Conservation (phyloP, 176 grass and related monocot species). For the Zea luxurians region DNA sequence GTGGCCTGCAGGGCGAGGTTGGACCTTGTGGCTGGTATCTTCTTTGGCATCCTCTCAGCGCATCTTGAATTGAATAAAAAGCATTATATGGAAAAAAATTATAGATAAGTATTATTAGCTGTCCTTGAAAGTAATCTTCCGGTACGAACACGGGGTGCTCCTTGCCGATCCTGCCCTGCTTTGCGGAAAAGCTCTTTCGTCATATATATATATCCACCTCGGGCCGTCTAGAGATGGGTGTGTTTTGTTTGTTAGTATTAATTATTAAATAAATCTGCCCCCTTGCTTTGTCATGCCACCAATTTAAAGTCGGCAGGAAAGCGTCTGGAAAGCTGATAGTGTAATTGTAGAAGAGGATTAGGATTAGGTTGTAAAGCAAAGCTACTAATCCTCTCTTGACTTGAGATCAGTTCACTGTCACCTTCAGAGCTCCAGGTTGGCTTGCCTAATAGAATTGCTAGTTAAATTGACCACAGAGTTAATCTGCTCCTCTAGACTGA, state of each 20-base stretch:
- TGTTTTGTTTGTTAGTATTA: background rate
- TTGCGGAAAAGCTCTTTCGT: constrained; percentile 21
- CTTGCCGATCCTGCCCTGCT: background rate
- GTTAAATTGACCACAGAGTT: background rate
- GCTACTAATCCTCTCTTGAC: background rate
- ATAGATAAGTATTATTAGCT: background rate
- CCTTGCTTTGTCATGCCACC: background rate
- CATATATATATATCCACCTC: background rate
- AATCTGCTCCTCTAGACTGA: background rate
- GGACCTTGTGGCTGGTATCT: background rate
- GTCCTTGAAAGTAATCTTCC: background rate
- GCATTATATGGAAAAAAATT: background rate
- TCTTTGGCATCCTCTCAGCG: background rate
- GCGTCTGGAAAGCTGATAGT: background rate
- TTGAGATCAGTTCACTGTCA: background rate
- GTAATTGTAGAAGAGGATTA: background rate
- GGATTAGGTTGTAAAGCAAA: background rate
- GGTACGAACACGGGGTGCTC: background rate
- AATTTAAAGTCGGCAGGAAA: background rate
- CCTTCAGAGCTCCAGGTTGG: constrained; percentile 6
- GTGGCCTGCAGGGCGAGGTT: constrained; percentile 7
- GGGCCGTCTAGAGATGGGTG: background rate
- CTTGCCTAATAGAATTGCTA: background rate
- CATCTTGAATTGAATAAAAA: background rate
- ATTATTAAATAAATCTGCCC: background rate